Base-by-base conservation (phyloP, 257 asterid species). In the Capsicum rhomboideum region DNA sequence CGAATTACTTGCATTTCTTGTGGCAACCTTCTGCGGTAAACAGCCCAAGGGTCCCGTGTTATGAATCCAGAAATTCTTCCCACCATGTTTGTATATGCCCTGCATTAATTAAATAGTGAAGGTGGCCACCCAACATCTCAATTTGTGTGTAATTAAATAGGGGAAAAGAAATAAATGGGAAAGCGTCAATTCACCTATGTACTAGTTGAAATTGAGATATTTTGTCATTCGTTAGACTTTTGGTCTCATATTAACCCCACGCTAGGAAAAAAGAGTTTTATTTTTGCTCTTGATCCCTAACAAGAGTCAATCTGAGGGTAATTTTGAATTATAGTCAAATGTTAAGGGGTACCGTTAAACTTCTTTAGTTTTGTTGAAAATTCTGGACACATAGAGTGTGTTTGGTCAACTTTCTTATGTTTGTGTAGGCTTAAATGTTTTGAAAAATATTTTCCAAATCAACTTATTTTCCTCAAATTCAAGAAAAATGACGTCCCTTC, bases 11-110 rank as follows among this genome's bases (percentile, higher is more conserved):
- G 44, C 58, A 63, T 55, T 84, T 69, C 87, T 82, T 26, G 82
- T 29, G 12, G 90, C 91, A 53, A 89, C 86, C 55, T 83, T 86
- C 52, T 80, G 61, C 13, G 92, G 93, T 50, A 91, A 82, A 72
- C 93, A 90, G 5, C 93, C 95, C 78, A 89, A 84, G 1, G 95
- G 95, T 18, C 92, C 95, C 0, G 93, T 88, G 59, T 84, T 87
- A 14, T 91, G 92, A 67, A 91, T 82, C 95, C 92, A 90, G 66
- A 91, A 89, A 6, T 87, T 91, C 88, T 71, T 88, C 80, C 90
- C 95, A 34, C 93, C 91, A 12, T 56, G 79, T 61, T n/a, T 13
- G 74, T 91, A 86, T 79, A 91, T 40, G 2, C 37, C 78, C 92
- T 89, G 67, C 64, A 52, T 80, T 58, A 20, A 10, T 67, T 71